Conservation (phyloP, 2,329 filamentous ascomycete species). For the Alternaria triticimaculans region DNA sequence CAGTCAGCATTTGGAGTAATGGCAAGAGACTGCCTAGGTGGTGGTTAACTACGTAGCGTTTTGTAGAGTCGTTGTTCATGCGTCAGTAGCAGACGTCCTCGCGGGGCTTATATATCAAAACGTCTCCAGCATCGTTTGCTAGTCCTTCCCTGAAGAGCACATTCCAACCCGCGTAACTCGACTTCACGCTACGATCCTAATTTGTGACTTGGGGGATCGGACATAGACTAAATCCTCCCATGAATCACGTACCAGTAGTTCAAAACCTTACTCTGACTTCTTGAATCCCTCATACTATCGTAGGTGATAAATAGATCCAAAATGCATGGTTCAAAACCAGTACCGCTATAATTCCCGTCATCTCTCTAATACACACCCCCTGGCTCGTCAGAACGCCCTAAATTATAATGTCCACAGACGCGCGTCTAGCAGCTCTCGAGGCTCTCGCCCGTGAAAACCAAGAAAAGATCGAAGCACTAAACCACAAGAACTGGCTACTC, state of each 20-base stretch:
- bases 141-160: neutral
- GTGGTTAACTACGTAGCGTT: neutral
- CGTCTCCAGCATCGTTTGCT: neutral
- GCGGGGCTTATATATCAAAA: neutral
- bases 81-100: neutral
- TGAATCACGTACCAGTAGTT: neutral
- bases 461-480: neutral
- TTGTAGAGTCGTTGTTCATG: neutral
- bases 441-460: neutral
- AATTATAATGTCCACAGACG: neutral
- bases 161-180: neutral
- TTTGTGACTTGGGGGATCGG: neutral
- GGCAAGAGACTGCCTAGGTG: neutral
- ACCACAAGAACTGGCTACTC: neutral
- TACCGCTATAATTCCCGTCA: no score
- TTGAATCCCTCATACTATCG: neutral
- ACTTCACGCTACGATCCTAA: neutral
- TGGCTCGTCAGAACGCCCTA: neutral
- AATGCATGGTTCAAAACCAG: neutral
- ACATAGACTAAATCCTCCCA: neutral
- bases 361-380: neutral
- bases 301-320: neutral
- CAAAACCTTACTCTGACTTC: neutral
- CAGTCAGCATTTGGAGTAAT: neutral
- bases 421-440: conserved; percentile 1